Percentiles rank a stretch among this genome's conserved stretches.
Conservation (phyloP, 805 yeast species). For the Starmerella khaoyaiensis region DNA sequence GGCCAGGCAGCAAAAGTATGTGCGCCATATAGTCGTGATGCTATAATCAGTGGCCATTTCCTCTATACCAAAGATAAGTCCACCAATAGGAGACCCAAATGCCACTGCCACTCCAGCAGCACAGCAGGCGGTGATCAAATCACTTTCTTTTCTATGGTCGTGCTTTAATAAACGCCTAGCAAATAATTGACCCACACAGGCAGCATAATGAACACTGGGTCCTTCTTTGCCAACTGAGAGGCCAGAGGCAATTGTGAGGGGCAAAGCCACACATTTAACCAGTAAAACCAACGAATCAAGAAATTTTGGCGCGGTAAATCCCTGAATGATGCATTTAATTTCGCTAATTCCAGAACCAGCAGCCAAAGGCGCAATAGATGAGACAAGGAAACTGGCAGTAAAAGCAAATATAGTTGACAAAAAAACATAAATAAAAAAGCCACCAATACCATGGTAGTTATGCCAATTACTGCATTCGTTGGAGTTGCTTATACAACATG, state of each 20-base stretch:
- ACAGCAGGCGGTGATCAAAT: conserved; percentile 73
- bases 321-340: conserved; percentile 86
- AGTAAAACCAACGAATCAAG: conserved; percentile 57
- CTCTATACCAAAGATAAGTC: conserved; percentile 84
- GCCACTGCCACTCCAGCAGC: conserved; percentile 99
- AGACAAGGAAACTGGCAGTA: conserved; percentile 55
- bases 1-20: conserved; percentile 78
- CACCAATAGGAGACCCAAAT: conserved; percentile 87
- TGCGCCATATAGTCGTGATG: conserved; percentile 73
- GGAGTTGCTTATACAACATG: conserved; percentile 67
- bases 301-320: conserved; percentile 69
- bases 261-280: conserved; percentile 69
- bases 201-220: conserved; percentile 95
- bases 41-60: conserved; percentile 65
- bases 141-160: conserved; percentile 33
- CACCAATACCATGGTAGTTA: conserved; percentile 39
- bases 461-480: conserved; percentile 51
- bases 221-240: conserved; percentile 95
- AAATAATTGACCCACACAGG: conserved; percentile 80
- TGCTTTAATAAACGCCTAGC: conserved; percentile 30
- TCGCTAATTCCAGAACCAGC: conserved; percentile 98
- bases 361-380: conserved; percentile 68
- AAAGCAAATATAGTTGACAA: conserved; percentile 51
- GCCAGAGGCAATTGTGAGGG: conserved; percentile 87
- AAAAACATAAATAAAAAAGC: conserved; percentile 44